Percentiles rank a stretch among this genome's conserved stretches.
These are phyloP conservation scores for Rhodosporidiobolus odoratus DNA, from an alignment of 768 basidiomycete species.

Conservation along the genomic window DNA sequence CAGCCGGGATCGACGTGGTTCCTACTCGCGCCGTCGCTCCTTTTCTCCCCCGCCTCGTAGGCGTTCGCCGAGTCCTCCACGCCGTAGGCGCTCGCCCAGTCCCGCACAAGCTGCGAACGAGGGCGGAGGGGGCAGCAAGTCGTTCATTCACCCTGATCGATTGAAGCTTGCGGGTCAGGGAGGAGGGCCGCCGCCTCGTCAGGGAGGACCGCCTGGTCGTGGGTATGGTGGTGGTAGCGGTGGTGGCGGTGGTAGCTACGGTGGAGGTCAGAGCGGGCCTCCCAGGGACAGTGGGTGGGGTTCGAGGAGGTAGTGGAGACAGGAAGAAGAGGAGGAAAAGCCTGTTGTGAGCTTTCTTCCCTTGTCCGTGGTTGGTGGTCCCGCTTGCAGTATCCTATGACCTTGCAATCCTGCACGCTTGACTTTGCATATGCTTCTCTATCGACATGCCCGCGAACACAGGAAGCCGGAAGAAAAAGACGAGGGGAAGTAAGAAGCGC, in stretches of 20 bases:
- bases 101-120: background rate
- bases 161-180: background rate
- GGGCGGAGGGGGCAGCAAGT: conserved; percentile 1
- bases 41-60: background rate
- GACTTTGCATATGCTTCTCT: too few species aligned
- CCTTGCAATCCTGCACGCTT: too few species aligned
- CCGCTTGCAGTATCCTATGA: background rate
- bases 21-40: conserved; percentile 9
- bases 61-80: background rate
- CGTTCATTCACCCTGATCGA: background rate
- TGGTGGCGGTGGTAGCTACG: background rate
- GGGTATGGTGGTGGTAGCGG: background rate
- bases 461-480: too few species aligned
- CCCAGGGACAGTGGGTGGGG: conserved; percentile 10
- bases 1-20: too few species aligned
- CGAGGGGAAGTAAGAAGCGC: too few species aligned
- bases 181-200: conserved; percentile 3
- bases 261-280: background rate
- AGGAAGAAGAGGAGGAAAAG: background rate
- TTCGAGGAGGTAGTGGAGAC: conserved; percentile 6
- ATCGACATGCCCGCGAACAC: too few species aligned
- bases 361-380: background rate
- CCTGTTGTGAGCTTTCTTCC: background rate
- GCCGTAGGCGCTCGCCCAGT: conserved; percentile 6
- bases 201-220: background rate